Evolutionary conservation across 1,284 basidiomycete species (phyloP).

Genomic region (Coniferiporia weirii): DNA sequence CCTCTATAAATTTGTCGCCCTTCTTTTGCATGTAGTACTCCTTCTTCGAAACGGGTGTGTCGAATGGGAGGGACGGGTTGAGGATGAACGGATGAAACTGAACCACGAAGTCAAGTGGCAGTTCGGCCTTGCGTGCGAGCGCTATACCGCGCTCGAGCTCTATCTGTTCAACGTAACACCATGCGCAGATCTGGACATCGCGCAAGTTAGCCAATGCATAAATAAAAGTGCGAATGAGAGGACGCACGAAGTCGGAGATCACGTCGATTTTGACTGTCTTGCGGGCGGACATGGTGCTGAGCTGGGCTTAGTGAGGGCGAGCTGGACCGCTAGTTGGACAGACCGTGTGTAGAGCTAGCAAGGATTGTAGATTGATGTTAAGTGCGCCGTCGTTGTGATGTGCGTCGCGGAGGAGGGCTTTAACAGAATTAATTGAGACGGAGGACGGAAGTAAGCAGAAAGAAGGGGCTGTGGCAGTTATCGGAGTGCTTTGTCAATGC

Average conservation of each 20-base stretch:
- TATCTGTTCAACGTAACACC: constrained; percentile 71
- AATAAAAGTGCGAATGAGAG: background rate
- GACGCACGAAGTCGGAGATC: constrained; percentile 13
- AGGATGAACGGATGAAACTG: constrained; percentile 75
- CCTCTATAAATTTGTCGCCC: constrained; percentile 50
- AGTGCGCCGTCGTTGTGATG: background rate
- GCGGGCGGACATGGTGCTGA: background rate
- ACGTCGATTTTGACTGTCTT: constrained; percentile 12
- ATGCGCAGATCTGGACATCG: constrained; percentile 54
- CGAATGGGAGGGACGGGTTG: constrained; percentile 42
- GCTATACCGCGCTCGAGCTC: constrained; percentile 57
- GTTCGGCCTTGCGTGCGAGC: constrained; percentile 52
- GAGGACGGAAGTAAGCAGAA: background rate
- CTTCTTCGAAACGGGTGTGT: constrained; percentile 40
- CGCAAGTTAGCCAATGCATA: background rate
- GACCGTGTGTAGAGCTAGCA: too few species aligned
- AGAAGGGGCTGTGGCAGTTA: too few species aligned
- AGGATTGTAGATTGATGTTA: background rate
- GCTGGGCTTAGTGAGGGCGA: background rate
- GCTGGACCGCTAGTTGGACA: background rate
- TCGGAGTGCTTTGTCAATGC: too few species aligned
- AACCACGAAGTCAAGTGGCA: constrained; percentile 63
- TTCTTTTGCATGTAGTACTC: constrained; percentile 50
- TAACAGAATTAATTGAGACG: background rate
- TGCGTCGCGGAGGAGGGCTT: background rate